Evolutionary conservation across 2,329 filamentous ascomycete species (phyloP).

Genomic region (Fonsecaea erecta): DNA sequence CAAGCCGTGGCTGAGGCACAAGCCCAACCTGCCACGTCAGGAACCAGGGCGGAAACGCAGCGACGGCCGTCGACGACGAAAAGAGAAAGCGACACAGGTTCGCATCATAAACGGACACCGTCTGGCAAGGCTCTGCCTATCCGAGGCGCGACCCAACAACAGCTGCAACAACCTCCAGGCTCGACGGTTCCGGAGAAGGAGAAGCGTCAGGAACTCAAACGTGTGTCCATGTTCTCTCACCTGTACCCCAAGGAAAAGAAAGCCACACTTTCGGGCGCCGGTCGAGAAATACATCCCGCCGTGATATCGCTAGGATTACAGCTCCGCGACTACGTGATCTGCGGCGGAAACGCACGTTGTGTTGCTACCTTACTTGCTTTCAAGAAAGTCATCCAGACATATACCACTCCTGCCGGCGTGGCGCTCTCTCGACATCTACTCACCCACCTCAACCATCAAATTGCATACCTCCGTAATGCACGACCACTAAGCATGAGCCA

Average conservation of each 20-base stretch:
- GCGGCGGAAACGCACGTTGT: conserved; percentile 85
- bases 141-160: conserved; percentile 41
- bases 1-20: conserved; percentile 40
- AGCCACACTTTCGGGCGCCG: conserved; percentile 63
- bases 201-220: conserved; percentile 56
- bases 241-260: conserved; percentile 76
- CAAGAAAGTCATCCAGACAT: conserved; percentile 92
- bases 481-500: conserved; percentile 96
- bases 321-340: conserved; percentile 85
- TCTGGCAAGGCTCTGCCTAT: conserved; percentile 36
- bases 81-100: conserved; percentile 39
- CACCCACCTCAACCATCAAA: conserved; percentile 90
- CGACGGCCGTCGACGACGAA: conserved; percentile 31
- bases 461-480: conserved; percentile 82
- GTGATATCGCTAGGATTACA: conserved; percentile 86
- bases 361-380: conserved; percentile 88
- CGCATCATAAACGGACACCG: conserved; percentile 44
- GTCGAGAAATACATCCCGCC: conserved; percentile 79
- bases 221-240: conserved; percentile 79
- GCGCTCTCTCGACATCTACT: conserved; percentile 90
- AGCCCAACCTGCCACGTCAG: conserved; percentile 36
- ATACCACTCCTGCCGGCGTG: conserved; percentile 81
- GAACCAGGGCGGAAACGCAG: conserved; percentile 40
- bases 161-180: conserved; percentile 41
- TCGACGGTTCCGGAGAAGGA: conserved; percentile 40